Conservation (phyloP, 495 filamentous ascomycete species). For the Aspergillus taichungensis region DNA sequence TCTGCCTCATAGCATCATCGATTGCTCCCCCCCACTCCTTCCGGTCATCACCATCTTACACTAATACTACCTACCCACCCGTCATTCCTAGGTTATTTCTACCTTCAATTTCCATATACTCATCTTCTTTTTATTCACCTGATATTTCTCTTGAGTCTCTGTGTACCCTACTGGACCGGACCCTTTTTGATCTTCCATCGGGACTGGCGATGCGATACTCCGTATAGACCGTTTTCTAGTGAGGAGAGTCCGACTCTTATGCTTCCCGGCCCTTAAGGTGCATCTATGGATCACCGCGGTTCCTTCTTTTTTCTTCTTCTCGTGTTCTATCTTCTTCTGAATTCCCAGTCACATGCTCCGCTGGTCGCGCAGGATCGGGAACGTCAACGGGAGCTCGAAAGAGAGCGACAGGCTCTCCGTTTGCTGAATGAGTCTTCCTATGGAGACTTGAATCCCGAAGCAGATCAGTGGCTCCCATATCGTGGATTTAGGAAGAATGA, state of each 20-base stretch:
- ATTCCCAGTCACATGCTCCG: conserved; percentile 37
- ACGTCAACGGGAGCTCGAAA: conserved; percentile 32
- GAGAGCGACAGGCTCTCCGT: conserved; percentile 50
- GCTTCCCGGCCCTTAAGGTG: conserved; percentile 17
- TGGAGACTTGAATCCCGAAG: conserved; percentile 57
- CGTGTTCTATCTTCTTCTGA: conserved; percentile 40
- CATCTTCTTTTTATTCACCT: not conserved
- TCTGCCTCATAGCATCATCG: conserved; percentile 31
- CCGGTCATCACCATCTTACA: conserved; percentile 8
- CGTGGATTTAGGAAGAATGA: conserved; percentile 66
- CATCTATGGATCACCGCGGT: conserved; percentile 42
- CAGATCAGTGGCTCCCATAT: conserved; percentile 61
- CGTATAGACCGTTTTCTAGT: conserved; percentile 11
- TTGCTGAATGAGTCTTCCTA: conserved; percentile 65
- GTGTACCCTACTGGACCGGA: too few species aligned
- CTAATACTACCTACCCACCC: conserved; percentile 6
- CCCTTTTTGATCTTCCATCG: conserved; percentile 2
- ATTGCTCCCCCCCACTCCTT: conserved; percentile 7
- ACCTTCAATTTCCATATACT: not conserved
- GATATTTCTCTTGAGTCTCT: too few species aligned
- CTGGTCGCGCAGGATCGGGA: conserved; percentile 39
- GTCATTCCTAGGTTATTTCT: too few species aligned
- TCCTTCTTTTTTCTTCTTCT: conserved; percentile 42
- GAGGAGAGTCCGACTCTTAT: conserved; percentile 23
- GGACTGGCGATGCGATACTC: conserved; percentile 13